These are phyloP conservation scores for Paraglomus brasilianum DNA, from an alignment of 192 early-diverging fungal genomes.

Conservation along the genomic window DNA sequence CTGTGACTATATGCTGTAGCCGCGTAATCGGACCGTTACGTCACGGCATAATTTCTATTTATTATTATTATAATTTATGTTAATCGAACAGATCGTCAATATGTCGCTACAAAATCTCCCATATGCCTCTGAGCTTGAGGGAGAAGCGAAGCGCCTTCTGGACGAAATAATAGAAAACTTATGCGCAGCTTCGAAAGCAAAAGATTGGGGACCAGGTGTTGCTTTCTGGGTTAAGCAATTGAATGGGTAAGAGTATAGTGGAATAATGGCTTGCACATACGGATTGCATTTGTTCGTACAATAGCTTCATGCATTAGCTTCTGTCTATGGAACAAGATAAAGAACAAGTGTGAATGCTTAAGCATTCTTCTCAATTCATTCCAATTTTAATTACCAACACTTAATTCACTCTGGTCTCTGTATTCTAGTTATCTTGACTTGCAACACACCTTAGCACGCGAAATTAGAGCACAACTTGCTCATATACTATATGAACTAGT, in stretches of 20 bases:
- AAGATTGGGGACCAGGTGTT: slow-evolving; percentile 56
- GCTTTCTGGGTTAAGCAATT: slow-evolving; percentile 60
- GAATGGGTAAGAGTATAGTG: slow-evolving; percentile 44
- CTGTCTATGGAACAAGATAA: too few relatives aligned
- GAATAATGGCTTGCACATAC: neutral
- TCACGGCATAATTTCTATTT: too few relatives aligned
- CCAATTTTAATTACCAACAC: neutral
- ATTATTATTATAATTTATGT: too few relatives aligned
- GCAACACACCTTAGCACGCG: slow-evolving; percentile 56
- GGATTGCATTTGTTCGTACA: slow-evolving; percentile 17
- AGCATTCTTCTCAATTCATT: neutral
- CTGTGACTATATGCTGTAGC: too few relatives aligned
- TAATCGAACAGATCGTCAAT: too few relatives aligned
- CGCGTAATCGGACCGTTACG: too few relatives aligned
- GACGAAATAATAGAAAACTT: slow-evolving; percentile 49
- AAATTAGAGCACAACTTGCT: slow-evolving; percentile 57
- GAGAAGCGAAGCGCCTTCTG: slow-evolving; percentile 47
- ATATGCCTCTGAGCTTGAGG: slow-evolving; percentile 36
- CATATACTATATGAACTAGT: slow-evolving; percentile 64
- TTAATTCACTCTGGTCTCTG: neutral
- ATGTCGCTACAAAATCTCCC: slow-evolving; percentile 36
- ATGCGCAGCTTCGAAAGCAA: slow-evolving; percentile 44
- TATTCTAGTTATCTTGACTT: slow-evolving; percentile 62
- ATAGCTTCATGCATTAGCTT: slow-evolving; percentile 7
- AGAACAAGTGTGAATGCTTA: neutral